Conservation (phyloP, 345 rosid genomes). For the Salix arbutifolia region DNA sequence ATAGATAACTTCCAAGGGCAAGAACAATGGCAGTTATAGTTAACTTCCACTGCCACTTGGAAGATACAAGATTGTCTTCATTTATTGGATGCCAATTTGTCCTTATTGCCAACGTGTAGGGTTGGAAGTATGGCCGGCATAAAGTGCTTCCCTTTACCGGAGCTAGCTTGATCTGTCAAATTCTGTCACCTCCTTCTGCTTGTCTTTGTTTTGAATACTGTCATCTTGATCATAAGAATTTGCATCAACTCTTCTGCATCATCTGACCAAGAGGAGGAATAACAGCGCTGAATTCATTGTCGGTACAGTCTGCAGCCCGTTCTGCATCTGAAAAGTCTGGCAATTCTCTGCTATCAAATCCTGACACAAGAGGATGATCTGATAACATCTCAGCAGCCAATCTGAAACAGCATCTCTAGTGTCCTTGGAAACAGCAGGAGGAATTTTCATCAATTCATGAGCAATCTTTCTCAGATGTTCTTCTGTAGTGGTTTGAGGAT, state of each 20-base stretch:
- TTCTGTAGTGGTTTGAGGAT: constrained; percentile 26
- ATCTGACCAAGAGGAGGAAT: neutral
- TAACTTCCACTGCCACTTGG: too few relatives aligned
- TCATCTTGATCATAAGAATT: too few relatives aligned
- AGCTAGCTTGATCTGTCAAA: too few relatives aligned
- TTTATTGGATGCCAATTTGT: too few relatives aligned
- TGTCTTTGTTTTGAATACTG: too few relatives aligned
- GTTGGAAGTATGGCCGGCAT: too few relatives aligned
- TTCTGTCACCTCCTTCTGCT: too few relatives aligned
- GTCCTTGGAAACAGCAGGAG: constrained; percentile 48
- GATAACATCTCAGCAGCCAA: constrained; percentile 77
- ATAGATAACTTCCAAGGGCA: too few relatives aligned
- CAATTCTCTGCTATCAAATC: constrained; percentile 2
- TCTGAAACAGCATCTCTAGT: constrained; percentile 52
- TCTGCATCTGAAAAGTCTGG: constrained; percentile 1
- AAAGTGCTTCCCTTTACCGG: too few relatives aligned
- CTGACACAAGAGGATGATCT: constrained; percentile 57
- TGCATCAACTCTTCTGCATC: neutral
- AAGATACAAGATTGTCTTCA: too few relatives aligned
- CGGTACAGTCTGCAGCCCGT: neutral
- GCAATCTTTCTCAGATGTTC: constrained; percentile 54
- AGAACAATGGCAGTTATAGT: too few relatives aligned
- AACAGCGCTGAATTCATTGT: neutral
- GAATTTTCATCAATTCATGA: constrained; percentile 49
- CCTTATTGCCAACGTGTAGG: too few relatives aligned